A percentile compares a stretch with the other conserved stretches of the same genome.
These are phyloP conservation scores for Alternaria tenuissima DNA, from an alignment of 2,329 filamentous ascomycete species.

Conservation along the genomic window DNA sequence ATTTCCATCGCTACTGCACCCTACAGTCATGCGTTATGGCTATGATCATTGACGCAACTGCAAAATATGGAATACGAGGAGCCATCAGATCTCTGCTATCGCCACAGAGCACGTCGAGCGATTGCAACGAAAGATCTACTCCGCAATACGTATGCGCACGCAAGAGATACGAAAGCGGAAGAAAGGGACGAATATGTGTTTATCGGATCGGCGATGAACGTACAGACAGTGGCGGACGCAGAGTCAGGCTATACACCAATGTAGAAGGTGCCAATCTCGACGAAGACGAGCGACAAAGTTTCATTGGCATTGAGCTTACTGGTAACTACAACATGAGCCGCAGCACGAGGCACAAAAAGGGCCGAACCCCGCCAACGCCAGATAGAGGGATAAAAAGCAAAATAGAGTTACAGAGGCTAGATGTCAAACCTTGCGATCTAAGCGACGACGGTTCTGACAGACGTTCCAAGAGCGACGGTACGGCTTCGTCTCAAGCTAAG, in stretches of 20 bases:
- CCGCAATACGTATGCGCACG: slow-evolving; percentile 2
- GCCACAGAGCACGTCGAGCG: not conserved
- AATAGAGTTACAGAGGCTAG: not conserved
- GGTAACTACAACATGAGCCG: not conserved
- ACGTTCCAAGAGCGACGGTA: not conserved
- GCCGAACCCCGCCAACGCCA: not conserved
- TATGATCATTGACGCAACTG: not conserved
- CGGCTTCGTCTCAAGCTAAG: not conserved
- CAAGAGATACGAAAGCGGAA: slow-evolving; percentile 1
- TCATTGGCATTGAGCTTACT: not conserved
- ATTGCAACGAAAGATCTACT: not conserved
- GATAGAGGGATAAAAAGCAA: not conserved
- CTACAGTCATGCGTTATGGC: not conserved
- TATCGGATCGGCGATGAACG: not conserved
- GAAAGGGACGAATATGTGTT: slow-evolving; percentile 1
- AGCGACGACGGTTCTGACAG: not conserved
- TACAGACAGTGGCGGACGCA: not conserved
- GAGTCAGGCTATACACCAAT: slow-evolving; percentile 1
- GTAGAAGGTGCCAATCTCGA: slow-evolving; percentile 3
- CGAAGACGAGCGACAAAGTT: not conserved
- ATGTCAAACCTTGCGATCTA: not conserved
- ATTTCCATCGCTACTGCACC: not conserved
- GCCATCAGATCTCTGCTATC: not conserved
- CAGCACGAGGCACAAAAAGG: not conserved
- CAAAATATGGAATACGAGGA: slow-evolving; percentile 2